phyloP scores from a whole-genome alignment of 164 flowering plant genomes.

The Chimonanthus praecox region DNA sequence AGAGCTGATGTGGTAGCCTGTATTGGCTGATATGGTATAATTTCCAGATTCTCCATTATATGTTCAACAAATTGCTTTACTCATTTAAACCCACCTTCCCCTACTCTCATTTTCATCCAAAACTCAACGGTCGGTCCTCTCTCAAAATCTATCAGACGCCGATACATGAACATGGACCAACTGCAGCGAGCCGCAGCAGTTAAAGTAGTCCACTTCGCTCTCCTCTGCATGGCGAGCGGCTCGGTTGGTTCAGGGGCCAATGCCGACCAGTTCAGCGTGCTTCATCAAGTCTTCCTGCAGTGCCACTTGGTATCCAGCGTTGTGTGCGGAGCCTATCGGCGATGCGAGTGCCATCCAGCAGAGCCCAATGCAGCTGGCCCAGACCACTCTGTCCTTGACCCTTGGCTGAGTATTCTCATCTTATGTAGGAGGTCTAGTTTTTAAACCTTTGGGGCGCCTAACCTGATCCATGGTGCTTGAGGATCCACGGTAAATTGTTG shows the following conservation, averaged over 20 bases:
- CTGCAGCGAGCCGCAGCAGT: not conserved
- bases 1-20: too few species aligned
- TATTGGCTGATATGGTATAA: too few species aligned
- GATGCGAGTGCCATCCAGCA: slow-evolving; percentile 13
- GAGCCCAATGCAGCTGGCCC: slow-evolving; percentile 26
- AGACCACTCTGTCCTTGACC: slow-evolving; percentile 23
- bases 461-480: too few species aligned
- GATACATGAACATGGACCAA: slow-evolving; percentile 9
- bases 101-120: not conserved
- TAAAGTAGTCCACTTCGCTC: not conserved
- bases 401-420: not conserved
- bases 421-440: too few species aligned
- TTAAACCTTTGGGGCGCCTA: too few species aligned
- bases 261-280: not conserved
- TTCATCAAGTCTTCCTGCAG: slow-evolving; percentile 29
- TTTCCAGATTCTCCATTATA: not conserved
- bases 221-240: slow-evolving; percentile 1
- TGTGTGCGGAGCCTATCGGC: slow-evolving; percentile 24
- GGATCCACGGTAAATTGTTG: too few species aligned
- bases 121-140: not conserved
- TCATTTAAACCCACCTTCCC: not conserved
- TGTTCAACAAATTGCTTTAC: not conserved
- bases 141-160: not conserved
- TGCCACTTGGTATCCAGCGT: slow-evolving; percentile 19
- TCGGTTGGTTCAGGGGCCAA: slow-evolving; percentile 1